These are phyloP conservation scores for Monosporascus sp. DNA, from an alignment of 2,329 filamentous ascomycete genomes.

Conservation along the genomic window DNA sequence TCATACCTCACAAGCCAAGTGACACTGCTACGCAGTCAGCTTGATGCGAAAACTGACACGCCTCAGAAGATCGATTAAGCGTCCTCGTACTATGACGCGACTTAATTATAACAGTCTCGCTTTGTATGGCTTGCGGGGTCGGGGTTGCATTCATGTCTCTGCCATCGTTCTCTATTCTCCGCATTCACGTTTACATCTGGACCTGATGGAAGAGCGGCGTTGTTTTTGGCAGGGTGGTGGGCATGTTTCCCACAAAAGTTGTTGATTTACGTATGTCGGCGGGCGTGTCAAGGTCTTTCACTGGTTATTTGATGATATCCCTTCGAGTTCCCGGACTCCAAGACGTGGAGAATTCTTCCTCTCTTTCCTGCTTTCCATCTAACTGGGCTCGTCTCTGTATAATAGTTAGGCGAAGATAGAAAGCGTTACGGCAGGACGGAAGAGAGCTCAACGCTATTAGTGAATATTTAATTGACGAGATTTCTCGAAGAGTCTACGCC, in stretches of 20 bases:
- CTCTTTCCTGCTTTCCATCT: constrained; percentile 10
- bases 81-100: too few relatives aligned
- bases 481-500: too few relatives aligned
- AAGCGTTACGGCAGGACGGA: constrained; percentile 21
- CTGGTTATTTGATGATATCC: constrained; percentile 23
- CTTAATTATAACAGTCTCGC: neutral
- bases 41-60: constrained; percentile 20
- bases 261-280: neutral
- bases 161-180: neutral
- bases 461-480: constrained; percentile 16
- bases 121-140: neutral
- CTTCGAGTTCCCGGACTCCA: constrained; percentile 8
- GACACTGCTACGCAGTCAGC: constrained; percentile 26
- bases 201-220: neutral
- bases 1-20: constrained; percentile 31
- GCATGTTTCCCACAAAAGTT: constrained; percentile 13
- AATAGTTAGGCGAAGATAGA: constrained; percentile 24
- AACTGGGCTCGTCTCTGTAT: constrained; percentile 17
- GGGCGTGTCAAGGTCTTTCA: constrained; percentile 15
- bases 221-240: constrained; percentile 2
- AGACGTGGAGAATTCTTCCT: constrained; percentile 6
- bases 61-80: constrained; percentile 17
- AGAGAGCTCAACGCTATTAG: constrained; percentile 12
- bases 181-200: neutral
- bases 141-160: neutral